Percentiles rank a stretch among this genome's conserved stretches.
These are phyloP conservation scores for Tilletia indica DNA, from an alignment of 1,284 basidiomycete species.

Conservation along the genomic window DNA sequence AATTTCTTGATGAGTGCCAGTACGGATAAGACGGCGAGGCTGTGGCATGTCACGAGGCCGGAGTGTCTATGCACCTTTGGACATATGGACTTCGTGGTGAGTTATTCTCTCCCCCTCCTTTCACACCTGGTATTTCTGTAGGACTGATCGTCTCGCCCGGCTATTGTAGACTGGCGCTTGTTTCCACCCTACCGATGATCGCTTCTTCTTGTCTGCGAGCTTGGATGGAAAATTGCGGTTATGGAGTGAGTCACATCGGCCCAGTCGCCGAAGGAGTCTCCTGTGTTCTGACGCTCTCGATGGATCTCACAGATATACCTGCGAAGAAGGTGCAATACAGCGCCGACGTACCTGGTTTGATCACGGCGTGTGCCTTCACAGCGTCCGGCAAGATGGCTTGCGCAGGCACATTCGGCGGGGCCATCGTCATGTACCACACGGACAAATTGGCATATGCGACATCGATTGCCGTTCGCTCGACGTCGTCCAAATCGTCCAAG, in stretches of 20 bases:
- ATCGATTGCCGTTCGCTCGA: slow-evolving; percentile 48
- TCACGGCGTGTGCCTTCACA: slow-evolving; percentile 56
- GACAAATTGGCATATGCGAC: slow-evolving; percentile 45
- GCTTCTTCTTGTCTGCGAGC: slow-evolving; percentile 56
- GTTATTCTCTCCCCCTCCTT: slow-evolving; percentile 18
- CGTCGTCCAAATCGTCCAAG: slow-evolving; percentile 51
- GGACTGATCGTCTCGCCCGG: neutral
- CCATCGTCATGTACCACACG: slow-evolving; percentile 49
- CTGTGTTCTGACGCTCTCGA: neutral
- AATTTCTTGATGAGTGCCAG: slow-evolving; percentile 56
- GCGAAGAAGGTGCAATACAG: slow-evolving; percentile 34
- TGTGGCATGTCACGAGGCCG: slow-evolving; percentile 56
- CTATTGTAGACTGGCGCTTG: slow-evolving; percentile 20
- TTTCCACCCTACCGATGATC: slow-evolving; percentile 51
- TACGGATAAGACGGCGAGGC: slow-evolving; percentile 57
- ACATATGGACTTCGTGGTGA: slow-evolving; percentile 55
- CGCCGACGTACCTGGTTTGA: slow-evolving; percentile 53
- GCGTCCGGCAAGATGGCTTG: slow-evolving; percentile 50
- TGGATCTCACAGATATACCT: slow-evolving; percentile 27
- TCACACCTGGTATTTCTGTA: neutral
- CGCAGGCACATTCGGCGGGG: slow-evolving; percentile 54
- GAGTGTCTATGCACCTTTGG: slow-evolving; percentile 56
- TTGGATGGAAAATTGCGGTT: slow-evolving; percentile 57
- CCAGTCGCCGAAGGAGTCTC: slow-evolving; percentile 4
- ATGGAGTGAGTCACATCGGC: slow-evolving; percentile 42